Conservation (phyloP, 2,329 filamentous ascomycete species). For the Biscogniauxia sp. region DNA sequence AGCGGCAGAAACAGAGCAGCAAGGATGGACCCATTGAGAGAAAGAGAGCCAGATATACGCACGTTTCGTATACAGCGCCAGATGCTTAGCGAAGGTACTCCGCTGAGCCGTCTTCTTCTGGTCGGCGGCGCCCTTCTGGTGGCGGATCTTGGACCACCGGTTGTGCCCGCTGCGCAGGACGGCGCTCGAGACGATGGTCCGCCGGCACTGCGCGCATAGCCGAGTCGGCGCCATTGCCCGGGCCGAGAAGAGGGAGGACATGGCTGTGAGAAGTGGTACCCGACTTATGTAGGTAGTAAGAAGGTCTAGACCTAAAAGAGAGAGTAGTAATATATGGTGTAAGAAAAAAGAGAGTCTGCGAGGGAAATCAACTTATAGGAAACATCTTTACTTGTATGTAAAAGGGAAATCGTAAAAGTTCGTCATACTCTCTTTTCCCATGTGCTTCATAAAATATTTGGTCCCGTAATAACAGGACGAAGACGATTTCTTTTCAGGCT, state of each 20-base stretch:
- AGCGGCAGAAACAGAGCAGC: no score
- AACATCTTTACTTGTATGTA: no score
- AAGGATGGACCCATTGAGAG: not conserved
- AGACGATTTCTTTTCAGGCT: no score
- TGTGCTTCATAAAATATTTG: no score
- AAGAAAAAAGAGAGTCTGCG: no score
- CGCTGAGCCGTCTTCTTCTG: slow-evolving; percentile 72
- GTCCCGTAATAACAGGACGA: no score
- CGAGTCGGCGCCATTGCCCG: slow-evolving; percentile 9
- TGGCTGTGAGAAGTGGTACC: slow-evolving; percentile 4
- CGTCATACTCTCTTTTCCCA: no score
- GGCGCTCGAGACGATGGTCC: slow-evolving; percentile 47
- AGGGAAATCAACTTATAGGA: no score
- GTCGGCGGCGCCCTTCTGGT: slow-evolving; percentile 89
- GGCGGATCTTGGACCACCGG: slow-evolving; percentile 94
- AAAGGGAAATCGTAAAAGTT: no score
- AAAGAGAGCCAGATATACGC: slow-evolving; percentile 27
- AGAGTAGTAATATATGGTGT: no score
- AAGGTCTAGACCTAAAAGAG: no score
- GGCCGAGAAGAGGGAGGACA: slow-evolving; percentile 19
- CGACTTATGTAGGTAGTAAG: no score
- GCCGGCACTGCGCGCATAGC: slow-evolving; percentile 48
- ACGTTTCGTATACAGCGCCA: slow-evolving; percentile 75
- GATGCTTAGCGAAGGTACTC: slow-evolving; percentile 65
- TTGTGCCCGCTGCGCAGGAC: slow-evolving; percentile 68